Evolutionary conservation across 2,329 filamentous ascomycete species (phyloP).

Genomic region (Ascochyta rabiei): DNA sequence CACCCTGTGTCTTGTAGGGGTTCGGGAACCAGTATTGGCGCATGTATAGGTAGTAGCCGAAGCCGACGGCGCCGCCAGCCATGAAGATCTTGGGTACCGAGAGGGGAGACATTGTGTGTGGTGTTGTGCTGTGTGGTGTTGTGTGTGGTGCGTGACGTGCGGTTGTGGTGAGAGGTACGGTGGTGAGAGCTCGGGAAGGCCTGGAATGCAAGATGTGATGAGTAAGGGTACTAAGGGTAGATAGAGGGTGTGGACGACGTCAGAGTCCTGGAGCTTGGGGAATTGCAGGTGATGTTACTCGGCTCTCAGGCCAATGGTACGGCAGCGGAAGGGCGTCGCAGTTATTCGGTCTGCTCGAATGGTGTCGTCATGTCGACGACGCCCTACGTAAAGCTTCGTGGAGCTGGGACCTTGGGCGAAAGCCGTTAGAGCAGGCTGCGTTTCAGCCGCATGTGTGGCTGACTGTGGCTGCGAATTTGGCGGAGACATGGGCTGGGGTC

Average conservation of each 20-base stretch:
- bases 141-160: not conserved
- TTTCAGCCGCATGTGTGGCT: not conserved
- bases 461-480: slow-evolving; percentile 5
- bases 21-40: slow-evolving; percentile 48
- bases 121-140: not conserved
- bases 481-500: slow-evolving; percentile 3
- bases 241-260: slow-evolving; percentile 6
- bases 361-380: slow-evolving; percentile 13
- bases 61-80: slow-evolving; percentile 44
- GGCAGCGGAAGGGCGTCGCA: slow-evolving; percentile 8
- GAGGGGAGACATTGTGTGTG: slow-evolving; percentile 37
- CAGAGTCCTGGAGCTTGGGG: slow-evolving; percentile 1
- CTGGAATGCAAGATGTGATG: slow-evolving; percentile 3
- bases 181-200: not conserved
- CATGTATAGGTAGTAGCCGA: slow-evolving; percentile 46
- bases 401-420: not conserved
- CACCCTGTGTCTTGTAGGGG: slow-evolving; percentile 44
- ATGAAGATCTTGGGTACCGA: slow-evolving; percentile 47
- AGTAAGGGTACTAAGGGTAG: too few relatives aligned
- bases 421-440: not conserved
- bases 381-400: slow-evolving; percentile 9
- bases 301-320: slow-evolving; percentile 9
- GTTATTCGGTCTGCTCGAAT: slow-evolving; percentile 6
- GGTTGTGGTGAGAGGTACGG: not conserved
- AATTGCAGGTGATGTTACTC: slow-evolving; percentile 5